Evolutionary conservation across 768 basidiomycete species (phyloP).

Genomic region (Lentinula edodes): DNA sequence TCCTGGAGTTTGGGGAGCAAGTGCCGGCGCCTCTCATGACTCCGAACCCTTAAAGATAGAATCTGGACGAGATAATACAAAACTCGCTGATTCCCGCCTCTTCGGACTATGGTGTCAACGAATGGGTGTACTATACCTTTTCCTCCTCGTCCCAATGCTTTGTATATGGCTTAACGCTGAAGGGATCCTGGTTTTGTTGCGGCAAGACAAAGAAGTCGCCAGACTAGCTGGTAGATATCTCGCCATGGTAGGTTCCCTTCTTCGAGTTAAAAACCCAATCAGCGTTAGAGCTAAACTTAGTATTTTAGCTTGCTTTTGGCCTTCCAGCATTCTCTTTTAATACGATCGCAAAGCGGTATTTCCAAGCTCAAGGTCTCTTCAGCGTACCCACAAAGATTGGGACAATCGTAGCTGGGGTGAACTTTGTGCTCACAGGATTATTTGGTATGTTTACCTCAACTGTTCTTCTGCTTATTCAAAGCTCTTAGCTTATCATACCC

Average conservation of each 20-base stretch:
- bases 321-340: constrained; percentile 51
- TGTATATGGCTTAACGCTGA: constrained; percentile 53
- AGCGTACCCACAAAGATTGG: constrained; percentile 81
- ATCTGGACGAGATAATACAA: constrained; percentile 41
- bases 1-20: constrained; percentile 70
- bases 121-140: constrained; percentile 27
- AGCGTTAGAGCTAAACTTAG: not conserved
- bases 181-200: constrained; percentile 44
- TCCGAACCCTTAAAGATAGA: not conserved
- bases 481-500: constrained; percentile 63
- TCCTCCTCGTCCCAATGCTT: constrained; percentile 2
- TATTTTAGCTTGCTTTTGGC: not conserved
- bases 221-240: constrained; percentile 51
- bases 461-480: no score
- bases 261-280: not conserved
- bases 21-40: not conserved
- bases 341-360: constrained; percentile 11
- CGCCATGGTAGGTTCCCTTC: constrained; percentile 46
- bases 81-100: not conserved
- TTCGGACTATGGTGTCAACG: constrained; percentile 69
- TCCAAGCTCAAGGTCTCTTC: constrained; percentile 55
- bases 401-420: constrained; percentile 78
- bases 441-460: constrained; percentile 16
- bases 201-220: constrained; percentile 57
- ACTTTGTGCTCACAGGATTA: constrained; percentile 31